Evolutionary conservation across 441 rosid genomes (phyloP), one percentile per base, ranked within the genome.

Genomic region (Gossypium gossypioides): DNA sequence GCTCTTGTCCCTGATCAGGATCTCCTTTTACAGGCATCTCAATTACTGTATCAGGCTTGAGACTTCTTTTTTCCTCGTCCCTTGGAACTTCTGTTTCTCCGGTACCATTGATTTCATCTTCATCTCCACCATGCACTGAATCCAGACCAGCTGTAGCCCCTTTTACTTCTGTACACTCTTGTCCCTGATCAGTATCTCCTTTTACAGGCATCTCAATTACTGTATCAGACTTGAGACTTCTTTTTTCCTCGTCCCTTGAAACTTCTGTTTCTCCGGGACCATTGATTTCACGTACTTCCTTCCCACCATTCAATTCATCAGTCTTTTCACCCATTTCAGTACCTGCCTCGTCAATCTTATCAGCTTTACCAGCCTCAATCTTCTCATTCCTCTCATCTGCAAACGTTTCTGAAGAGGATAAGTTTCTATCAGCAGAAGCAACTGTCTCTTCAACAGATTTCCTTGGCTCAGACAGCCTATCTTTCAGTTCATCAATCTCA

Each of bases 341-440:
- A 77, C 87, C 87, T 61, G 86, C 89, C 69, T 86, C 81, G 24
- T 79, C 84, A 71, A 77, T 75, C 80, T 72, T 81, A 75, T 66
- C 64, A 74, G 60, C 27, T 61, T 69, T 66, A 34, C 22, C 56
- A 51, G 56, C 76, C 40, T 44, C 58, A 69, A 74, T 50, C 67
- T 79, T 85, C 65, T 76, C 84, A 32, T 62, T 75, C 56, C 55
- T 78, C 77, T 79, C 75, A 58, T 57, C 34, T 64, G 58, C 72
- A 72, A 78, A 48, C 55, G 80, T 78, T 44, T 76, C 83, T 13
- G 57, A 56, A 51, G 78, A 64, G 66, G 74, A 71, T 29, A 77
- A 80, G 72, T 77, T 62, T 71, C 32, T 76, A 52, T 25, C 27
- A 58, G 72, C 82, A 22, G 71, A 69, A 37, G 25, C 70, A 69